Evolutionary conservation across 495 filamentous ascomycete genomes (phyloP), one percentile per base, ranked within the genome.

Genomic region (Hypoxylon fuscum): DNA sequence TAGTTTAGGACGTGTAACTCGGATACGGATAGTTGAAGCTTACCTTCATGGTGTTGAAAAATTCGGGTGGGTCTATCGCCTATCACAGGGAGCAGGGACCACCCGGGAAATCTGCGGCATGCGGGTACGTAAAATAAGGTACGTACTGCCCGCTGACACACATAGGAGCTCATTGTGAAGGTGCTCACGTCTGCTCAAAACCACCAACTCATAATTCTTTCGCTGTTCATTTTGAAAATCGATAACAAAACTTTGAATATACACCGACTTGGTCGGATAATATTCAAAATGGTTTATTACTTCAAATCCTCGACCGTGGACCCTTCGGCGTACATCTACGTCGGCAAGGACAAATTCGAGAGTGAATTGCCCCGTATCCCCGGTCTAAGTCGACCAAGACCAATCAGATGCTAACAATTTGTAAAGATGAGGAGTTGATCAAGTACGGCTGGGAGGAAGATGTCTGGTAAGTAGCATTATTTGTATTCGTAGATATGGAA

Each of bases 321-420:
- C 34, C 79, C 88, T 15, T 88, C 96, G 1, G 95, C 93, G 20
- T 92, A 87, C 66, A 87, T 98, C 62, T 98, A 98, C 71, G 91
- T 97, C 25, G 95, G 95, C 71, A 98, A 98, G 78, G 95, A 98
- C 81, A 98, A 98, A 78, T 91, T 96, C 55, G 95, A 98, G 79
- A 98, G 95, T 97, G 83, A 68, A 88, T 69, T 43, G 45, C 51
- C 60, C 54, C 9, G 15, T 18, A 17, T 55, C 35, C 44, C 37
- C 34, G 20, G 25, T 56, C 49, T 59, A 38, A 46, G 41, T 55
- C 57, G 42, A 62, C 34, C 62, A n/a, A 31, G 51, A 46, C 14
- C 41, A 48, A 55, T 21, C 14, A 20, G 12, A 40, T 57, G 49
- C 68, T 74, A 50, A 68, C 63, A 66, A 76, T 63, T 66, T 49